Evolutionary conservation across 352 stramenopile species (phyloP).

Genomic region (Phytophthora podocarpi): DNA sequence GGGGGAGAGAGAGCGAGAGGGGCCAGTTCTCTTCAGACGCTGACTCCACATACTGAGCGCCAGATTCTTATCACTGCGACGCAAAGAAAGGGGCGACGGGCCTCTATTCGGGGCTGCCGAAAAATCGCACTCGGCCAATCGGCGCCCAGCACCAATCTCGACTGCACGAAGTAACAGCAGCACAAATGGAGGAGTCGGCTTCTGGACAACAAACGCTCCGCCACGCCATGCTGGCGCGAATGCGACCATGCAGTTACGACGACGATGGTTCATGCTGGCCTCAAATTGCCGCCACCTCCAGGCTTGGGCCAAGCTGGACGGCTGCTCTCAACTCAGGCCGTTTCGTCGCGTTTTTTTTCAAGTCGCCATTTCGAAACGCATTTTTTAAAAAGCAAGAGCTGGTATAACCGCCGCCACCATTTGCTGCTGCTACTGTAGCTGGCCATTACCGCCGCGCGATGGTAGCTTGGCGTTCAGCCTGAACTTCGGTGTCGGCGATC

Average conservation of each 20-base stretch:
- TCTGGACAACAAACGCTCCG: not conserved
- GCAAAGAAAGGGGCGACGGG: constrained; percentile 11
- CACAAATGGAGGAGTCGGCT: constrained; percentile 5
- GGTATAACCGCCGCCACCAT: too few species aligned
- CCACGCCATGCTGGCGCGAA: not conserved
- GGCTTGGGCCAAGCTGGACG: too few species aligned
- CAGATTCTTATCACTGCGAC: constrained; percentile 18
- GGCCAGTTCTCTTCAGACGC: constrained; percentile 10
- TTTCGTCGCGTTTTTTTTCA: constrained; percentile 21
- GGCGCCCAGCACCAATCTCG: constrained; percentile 8
- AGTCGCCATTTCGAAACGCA: constrained; percentile 15
- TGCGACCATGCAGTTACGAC: constrained; percentile 11
- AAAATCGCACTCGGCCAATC: constrained; percentile 28
- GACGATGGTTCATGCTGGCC: not conserved
- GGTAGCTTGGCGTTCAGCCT: too few species aligned
- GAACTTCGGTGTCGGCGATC: too few species aligned
- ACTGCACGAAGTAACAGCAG: constrained; percentile 23
- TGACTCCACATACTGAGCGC: constrained; percentile 26
- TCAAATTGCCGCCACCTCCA: constrained; percentile 6
- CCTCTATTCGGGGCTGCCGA: constrained; percentile 6
- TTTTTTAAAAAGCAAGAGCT: too few species aligned
- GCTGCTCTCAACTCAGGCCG: constrained; percentile 11
- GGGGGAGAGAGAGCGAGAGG: constrained; percentile 36
- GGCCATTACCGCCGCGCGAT: too few species aligned
- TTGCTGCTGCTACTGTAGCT: too few species aligned